phyloP scores from a whole-genome alignment of 371 early-diverging fungal species.

The Mortierella sp. region DNA sequence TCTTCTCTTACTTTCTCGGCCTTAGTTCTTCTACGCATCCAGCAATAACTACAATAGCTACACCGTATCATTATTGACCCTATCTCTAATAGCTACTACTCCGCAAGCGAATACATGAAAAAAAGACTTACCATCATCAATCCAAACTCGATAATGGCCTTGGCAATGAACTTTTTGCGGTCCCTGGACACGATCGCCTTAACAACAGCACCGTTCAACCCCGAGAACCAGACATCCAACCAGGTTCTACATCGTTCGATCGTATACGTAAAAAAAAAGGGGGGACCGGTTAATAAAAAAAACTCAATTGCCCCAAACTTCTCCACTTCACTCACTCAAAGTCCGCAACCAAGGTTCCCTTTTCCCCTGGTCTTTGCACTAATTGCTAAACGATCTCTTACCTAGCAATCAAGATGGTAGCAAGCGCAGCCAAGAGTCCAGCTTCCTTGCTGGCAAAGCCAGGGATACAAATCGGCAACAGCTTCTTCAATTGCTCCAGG shows the following conservation, averaged over 20 bases:
- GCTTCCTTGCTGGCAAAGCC: slow-evolving; percentile 77
- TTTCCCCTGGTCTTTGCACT: too few species aligned
- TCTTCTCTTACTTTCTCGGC: background rate
- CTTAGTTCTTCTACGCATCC: background rate
- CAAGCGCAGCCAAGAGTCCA: slow-evolving; percentile 73
- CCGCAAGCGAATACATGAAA: background rate
- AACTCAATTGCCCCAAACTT: slow-evolving; percentile 4
- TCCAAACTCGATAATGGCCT: slow-evolving; percentile 77
- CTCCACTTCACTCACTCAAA: background rate
- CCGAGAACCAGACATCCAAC: slow-evolving; percentile 85
- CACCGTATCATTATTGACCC: background rate
- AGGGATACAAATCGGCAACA: slow-evolving; percentile 82
- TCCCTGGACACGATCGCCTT: slow-evolving; percentile 82
- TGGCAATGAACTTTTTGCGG: slow-evolving; percentile 73
- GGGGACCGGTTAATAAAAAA: background rate
- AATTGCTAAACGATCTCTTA: background rate
- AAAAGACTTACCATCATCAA: slow-evolving; percentile 78
- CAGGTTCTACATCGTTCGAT: slow-evolving; percentile 65
- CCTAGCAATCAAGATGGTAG: slow-evolving; percentile 74
- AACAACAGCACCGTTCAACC: slow-evolving; percentile 82
- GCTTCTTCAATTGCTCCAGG: slow-evolving; percentile 83
- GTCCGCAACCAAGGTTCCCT: background rate
- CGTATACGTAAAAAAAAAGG: background rate
- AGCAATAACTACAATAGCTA: background rate
- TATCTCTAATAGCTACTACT: background rate